A percentile compares a stretch with the other conserved stretches of the same genome.
phyloP scores from a whole-genome alignment of 169 alveolate genomes.

The Eimeria acervulina region DNA sequence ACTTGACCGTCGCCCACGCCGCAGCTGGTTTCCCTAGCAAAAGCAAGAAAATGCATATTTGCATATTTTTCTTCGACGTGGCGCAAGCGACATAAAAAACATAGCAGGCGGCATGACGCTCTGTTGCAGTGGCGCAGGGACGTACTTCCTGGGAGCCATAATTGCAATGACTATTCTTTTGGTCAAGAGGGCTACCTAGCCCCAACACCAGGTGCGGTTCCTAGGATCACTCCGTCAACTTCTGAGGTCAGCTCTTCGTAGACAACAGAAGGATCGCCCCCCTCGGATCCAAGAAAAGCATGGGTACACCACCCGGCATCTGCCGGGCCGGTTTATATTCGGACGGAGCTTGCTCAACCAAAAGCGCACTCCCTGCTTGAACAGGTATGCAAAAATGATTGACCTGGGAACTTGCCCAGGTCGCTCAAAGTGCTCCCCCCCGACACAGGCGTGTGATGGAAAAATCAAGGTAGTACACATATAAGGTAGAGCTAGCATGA shows the following conservation, averaged over 20 bases:
- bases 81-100: no score
- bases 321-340: not conserved
- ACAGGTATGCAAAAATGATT: not conserved
- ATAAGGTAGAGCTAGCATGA: not conserved
- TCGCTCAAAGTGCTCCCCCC: not conserved
- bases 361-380: not conserved
- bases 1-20: not conserved
- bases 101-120: not conserved
- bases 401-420: not conserved
- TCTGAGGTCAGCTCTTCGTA: not conserved
- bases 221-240: not conserved
- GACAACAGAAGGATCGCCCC: not conserved
- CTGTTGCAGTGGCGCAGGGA: not conserved
- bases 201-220: not conserved
- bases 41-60: not conserved
- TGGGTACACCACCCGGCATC: not conserved
- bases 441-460: not conserved
- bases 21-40: not conserved
- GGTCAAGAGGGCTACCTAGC: not conserved
- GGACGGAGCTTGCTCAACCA: not conserved
- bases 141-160: not conserved
- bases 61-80: not conserved
- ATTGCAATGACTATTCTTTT: not conserved
- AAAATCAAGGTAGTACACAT: not conserved
- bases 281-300: no score